Evolutionary conservation across 352 stramenopile genomes (phyloP).

Genomic region (Phytophthora foliorum): DNA sequence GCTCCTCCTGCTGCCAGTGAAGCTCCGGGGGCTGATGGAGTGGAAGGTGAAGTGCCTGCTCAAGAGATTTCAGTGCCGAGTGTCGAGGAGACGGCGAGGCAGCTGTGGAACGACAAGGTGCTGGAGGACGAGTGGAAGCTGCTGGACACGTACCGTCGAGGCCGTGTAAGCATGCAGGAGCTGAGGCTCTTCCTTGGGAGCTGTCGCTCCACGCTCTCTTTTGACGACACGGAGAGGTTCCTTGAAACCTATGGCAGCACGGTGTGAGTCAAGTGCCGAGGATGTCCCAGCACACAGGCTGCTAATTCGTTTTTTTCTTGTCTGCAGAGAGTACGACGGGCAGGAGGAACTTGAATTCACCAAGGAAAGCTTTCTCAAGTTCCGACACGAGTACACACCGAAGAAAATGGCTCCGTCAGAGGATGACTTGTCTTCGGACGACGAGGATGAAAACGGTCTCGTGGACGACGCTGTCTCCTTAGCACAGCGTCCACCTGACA

Average conservation of each 20-base stretch:
- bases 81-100: constrained; percentile 28
- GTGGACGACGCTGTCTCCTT: constrained; percentile 6
- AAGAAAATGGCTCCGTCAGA: constrained; percentile 45
- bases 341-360: constrained; percentile 48
- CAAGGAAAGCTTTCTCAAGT: constrained; percentile 61
- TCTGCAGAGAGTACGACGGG: constrained; percentile 26
- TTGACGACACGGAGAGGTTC: constrained; percentile 59
- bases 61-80: constrained; percentile 5
- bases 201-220: constrained; percentile 51
- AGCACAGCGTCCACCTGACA: constrained; percentile 6
- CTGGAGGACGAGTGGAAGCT: constrained; percentile 67
- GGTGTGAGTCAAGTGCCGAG: constrained; percentile 20
- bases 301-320: neutral
- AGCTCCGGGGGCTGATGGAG: neutral
- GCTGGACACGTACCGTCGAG: constrained; percentile 64
- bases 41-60: neutral
- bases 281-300: neutral
- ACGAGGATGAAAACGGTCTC: constrained; percentile 40
- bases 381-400: constrained; percentile 57
- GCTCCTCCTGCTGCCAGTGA: constrained; percentile 7
- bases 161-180: constrained; percentile 49
- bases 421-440: constrained; percentile 42
- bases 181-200: constrained; percentile 57
- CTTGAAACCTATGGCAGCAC: constrained; percentile 62
- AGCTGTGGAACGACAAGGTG: constrained; percentile 37